These are phyloP conservation scores for Austroboletus novae-zelandiae DNA, from an alignment of 1,284 basidiomycete genomes.

Conservation along the genomic window DNA sequence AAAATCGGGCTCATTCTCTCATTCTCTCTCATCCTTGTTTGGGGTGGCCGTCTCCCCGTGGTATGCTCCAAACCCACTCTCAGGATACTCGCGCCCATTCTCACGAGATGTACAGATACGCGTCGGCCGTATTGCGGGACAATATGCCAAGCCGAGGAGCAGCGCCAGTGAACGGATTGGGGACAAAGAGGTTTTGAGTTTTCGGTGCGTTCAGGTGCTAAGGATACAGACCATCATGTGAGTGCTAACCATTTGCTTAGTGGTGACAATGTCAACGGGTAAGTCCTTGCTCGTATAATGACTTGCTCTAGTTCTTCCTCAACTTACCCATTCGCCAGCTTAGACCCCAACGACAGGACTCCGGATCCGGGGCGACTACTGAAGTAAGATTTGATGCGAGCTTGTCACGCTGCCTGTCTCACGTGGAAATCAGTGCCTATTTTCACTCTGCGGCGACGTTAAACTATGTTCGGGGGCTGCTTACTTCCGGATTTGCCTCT, in stretches of 20 bases:
- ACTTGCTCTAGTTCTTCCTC: conserved; percentile 5
- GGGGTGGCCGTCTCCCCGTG: conserved; percentile 90
- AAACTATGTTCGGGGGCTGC: conserved; percentile 87
- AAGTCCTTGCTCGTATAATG: conserved; percentile 29
- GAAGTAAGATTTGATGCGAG: conserved; percentile 41
- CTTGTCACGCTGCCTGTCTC: conserved; percentile 1
- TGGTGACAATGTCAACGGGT: conserved; percentile 97
- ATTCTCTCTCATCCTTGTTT: conserved; percentile 93
- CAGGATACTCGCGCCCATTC: neutral
- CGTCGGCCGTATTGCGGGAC: conserved; percentile 90
- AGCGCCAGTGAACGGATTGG: conserved; percentile 81
- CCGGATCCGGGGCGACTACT: conserved; percentile 90
- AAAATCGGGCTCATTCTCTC: conserved; percentile 94
- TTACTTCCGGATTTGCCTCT: conserved; percentile 90
- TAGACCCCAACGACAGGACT: conserved; percentile 72
- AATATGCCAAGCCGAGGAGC: conserved; percentile 95
- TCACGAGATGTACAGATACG: conserved; percentile 54
- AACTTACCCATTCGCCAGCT: conserved; percentile 28
- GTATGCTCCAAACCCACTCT: conserved; percentile 35
- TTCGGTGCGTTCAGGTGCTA: conserved; percentile 52
- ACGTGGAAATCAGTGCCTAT: conserved; percentile 66
- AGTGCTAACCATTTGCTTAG: conserved; percentile 40
- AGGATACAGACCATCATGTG: neutral
- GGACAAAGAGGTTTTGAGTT: conserved; percentile 71
- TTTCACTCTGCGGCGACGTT: conserved; percentile 94